A percentile compares a stretch with the other conserved stretches of the same genome.
Conservation (phyloP, 2,329 filamentous ascomycete genomes). For the Coniella lustricola region DNA sequence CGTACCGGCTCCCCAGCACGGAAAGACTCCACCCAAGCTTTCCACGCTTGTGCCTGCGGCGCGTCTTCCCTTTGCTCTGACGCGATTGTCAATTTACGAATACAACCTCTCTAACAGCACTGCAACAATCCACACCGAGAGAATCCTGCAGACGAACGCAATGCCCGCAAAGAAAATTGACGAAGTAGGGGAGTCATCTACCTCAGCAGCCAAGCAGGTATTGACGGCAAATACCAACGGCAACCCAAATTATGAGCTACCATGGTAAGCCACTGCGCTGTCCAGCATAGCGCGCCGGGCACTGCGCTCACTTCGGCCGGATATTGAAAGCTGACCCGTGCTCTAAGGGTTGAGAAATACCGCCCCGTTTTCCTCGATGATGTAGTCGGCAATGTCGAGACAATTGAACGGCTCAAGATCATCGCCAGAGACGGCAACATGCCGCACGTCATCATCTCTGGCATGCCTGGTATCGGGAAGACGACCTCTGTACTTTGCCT, state of each 20-base stretch:
- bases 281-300: background rate
- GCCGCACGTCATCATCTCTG: constrained; percentile 99
- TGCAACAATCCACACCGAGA: background rate
- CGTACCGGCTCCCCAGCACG: background rate
- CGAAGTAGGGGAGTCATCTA: constrained; percentile 55
- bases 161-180: constrained; percentile 46
- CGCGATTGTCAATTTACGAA: constrained; percentile 14
- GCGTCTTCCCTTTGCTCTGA: constrained; percentile 12
- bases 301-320: constrained; percentile 1
- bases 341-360: constrained; percentile 93
- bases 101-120: background rate
- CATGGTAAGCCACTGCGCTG: constrained; percentile 51
- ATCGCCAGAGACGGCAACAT: constrained; percentile 98
- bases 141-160: background rate
- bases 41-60: constrained; percentile 4
- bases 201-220: constrained; percentile 49
- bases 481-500: constrained; percentile 93
- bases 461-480: constrained; percentile 98
- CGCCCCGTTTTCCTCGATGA: constrained; percentile 91
- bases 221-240: constrained; percentile 44
- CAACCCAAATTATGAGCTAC: constrained; percentile 61
- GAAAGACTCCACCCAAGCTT: constrained; percentile 5
- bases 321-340: constrained; percentile 16
- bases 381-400: constrained; percentile 96
- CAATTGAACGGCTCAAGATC: constrained; percentile 93